phyloP scores from a whole-genome alignment of 805 yeast genomes.

The Hagleromyces aurorensis region DNA sequence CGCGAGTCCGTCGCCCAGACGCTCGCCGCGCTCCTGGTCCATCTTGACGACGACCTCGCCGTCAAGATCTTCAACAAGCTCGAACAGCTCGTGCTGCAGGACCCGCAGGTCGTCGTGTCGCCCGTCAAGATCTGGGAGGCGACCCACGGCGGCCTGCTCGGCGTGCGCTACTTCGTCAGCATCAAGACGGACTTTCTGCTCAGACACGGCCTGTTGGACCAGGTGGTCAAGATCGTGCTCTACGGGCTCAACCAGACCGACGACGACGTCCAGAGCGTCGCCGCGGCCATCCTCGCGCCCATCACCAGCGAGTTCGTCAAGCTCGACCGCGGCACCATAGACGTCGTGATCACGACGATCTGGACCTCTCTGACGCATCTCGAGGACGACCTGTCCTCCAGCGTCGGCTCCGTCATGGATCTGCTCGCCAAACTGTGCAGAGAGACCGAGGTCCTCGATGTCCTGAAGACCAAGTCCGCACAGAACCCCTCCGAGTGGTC shows the following conservation, averaged over 20 bases:
- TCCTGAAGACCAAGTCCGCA: constrained; percentile 55
- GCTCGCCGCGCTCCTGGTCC: constrained; percentile 78
- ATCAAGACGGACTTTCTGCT: constrained; percentile 75
- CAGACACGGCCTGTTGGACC: constrained; percentile 47
- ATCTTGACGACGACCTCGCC: constrained; percentile 49
- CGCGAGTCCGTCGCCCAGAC: constrained; percentile 96
- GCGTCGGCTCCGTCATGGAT: constrained; percentile 95
- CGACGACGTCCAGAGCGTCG: constrained; percentile 95
- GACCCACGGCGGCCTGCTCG: constrained; percentile 95
- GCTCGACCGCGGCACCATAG: constrained; percentile 42
- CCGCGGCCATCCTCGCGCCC: constrained; percentile 88
- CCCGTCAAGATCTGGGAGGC: constrained; percentile 79
- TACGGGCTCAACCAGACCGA: constrained; percentile 75
- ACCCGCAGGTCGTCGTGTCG: constrained; percentile 33
- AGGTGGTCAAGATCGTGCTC: constrained; percentile 75
- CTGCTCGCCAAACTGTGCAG: constrained; percentile 80
- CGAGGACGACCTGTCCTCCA: constrained; percentile 87
- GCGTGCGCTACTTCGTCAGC: constrained; percentile 84
- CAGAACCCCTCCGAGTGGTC: constrained; percentile 43
- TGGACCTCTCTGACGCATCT: constrained; percentile 84
- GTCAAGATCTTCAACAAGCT: constrained; percentile 57
- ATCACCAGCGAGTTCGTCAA: constrained; percentile 82
- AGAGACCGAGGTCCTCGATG: constrained; percentile 65
- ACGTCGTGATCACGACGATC: constrained; percentile 53
- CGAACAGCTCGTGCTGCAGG: constrained; percentile 63